Conservation (phyloP, 2,329 filamentous ascomycete species). For the Phialophora tarda region DNA sequence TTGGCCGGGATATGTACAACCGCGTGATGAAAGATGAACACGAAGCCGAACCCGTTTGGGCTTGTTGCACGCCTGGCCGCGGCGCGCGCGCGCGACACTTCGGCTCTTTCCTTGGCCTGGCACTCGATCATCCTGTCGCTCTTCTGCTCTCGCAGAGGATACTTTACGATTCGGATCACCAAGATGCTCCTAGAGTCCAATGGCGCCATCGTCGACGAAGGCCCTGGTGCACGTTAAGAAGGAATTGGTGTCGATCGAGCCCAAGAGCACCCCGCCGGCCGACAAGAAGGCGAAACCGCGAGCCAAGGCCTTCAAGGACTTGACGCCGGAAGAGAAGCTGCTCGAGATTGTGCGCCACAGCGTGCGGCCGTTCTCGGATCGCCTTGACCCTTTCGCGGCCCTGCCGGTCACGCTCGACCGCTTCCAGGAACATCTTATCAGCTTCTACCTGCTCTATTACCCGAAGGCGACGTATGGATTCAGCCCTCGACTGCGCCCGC, state of each 20-base stretch:
- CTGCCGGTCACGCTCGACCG: conserved; percentile 33
- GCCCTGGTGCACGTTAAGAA: conserved; percentile 24
- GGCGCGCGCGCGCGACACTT: conserved; percentile 1
- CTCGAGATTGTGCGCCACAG: conserved; percentile 32
- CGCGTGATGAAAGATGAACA: neutral
- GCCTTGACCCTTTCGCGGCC: conserved; percentile 34
- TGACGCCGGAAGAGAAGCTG: conserved; percentile 29
- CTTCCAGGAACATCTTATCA: conserved; percentile 35
- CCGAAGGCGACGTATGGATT: conserved; percentile 37
- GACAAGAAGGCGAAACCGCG: conserved; percentile 3
- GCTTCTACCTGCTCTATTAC: conserved; percentile 35
- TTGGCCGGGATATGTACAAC: conserved; percentile 5
- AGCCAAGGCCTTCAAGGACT: conserved; percentile 15
- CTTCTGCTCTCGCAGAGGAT: neutral
- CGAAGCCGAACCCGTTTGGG: neutral
- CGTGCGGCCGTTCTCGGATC: conserved; percentile 31
- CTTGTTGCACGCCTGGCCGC: neutral
- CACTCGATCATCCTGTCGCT: neutral
- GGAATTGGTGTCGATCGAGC: conserved; percentile 22
- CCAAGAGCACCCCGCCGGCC: neutral
- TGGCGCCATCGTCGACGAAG: conserved; percentile 22
- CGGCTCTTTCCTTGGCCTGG: neutral
- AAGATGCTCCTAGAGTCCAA: conserved; percentile 23
- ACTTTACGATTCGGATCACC: neutral
- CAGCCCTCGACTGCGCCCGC: conserved; percentile 33